Conservation (phyloP, 2,329 filamentous ascomycete genomes). For the Epichloe typhina region DNA sequence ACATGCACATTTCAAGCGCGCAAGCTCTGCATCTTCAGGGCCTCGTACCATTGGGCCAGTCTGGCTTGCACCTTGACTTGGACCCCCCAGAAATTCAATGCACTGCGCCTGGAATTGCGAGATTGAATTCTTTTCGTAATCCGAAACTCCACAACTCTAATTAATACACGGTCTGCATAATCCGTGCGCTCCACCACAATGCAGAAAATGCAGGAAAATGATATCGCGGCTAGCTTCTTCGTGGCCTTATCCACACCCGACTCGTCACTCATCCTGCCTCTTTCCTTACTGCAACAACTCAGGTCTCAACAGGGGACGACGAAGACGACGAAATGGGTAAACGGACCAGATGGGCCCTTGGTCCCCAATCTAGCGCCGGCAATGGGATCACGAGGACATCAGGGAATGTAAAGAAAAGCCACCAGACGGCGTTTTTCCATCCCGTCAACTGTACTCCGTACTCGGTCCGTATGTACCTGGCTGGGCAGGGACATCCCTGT, state of each 20-base stretch:
- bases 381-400: constrained; percentile 15
- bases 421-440: not conserved
- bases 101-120: too few species aligned
- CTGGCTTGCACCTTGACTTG: not conserved
- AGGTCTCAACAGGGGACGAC: not conserved
- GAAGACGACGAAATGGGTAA: not conserved
- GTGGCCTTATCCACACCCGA: too few species aligned
- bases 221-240: too few species aligned
- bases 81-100: not conserved
- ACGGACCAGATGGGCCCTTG: not conserved
- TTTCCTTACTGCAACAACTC: too few species aligned
- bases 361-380: not conserved
- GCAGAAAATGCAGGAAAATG: too few species aligned
- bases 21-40: not conserved
- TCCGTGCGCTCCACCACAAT: too few species aligned
- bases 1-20: not conserved
- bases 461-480: not conserved
- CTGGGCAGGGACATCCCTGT: not conserved
- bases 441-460: not conserved
- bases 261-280: too few species aligned
- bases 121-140: too few species aligned
- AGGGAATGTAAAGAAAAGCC: constrained; percentile 7
- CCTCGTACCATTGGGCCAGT: not conserved
- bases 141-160: too few species aligned
- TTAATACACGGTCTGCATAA: too few species aligned